A percentile compares a stretch with the other conserved stretches of the same genome.
Evolutionary conservation across 2,329 filamentous ascomycete genomes (phyloP).

Genomic region (Emergomyces africanus): DNA sequence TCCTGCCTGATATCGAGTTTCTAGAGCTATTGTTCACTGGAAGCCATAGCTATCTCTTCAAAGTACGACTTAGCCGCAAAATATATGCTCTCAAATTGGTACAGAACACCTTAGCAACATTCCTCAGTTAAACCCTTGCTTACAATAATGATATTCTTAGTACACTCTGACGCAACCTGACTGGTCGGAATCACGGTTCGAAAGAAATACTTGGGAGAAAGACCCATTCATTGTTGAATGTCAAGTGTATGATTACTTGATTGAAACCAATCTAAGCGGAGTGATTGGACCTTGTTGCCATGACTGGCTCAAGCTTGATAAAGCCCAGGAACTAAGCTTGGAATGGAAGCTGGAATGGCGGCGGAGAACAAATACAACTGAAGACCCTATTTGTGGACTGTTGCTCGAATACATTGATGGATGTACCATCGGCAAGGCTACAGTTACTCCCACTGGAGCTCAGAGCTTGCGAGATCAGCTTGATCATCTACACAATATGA

Average conservation of each 20-base stretch:
- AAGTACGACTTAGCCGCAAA: constrained; percentile 1
- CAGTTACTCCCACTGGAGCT: not conserved
- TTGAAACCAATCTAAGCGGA: constrained; percentile 3
- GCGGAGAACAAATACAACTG: constrained; percentile 2
- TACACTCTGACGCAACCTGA: constrained; percentile 1
- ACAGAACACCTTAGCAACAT: not conserved
- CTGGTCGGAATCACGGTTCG: constrained; percentile 4
- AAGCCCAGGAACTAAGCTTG: not conserved
- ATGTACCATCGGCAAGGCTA: constrained; percentile 1
- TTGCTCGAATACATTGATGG: constrained; percentile 5
- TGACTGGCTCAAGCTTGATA: constrained; percentile 2
- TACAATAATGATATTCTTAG: not conserved
- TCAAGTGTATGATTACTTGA: constrained; percentile 7
- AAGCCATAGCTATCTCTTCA: constrained; percentile 1
- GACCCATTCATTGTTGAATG: constrained; percentile 9
- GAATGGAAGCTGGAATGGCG: not conserved
- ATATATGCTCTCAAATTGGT: constrained; percentile 5
- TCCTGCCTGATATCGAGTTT: constrained; percentile 2
- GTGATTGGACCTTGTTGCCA: constrained; percentile 1
- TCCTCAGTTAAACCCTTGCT: not conserved
- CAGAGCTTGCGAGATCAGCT: constrained; percentile 3
- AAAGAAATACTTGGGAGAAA: constrained; percentile 1
- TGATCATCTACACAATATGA: constrained; percentile 1
- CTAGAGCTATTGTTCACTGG: constrained; percentile 1
- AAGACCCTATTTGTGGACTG: constrained; percentile 4